phyloP scores from a whole-genome alignment of 2,329 filamentous ascomycete species.

The Aspergillus puulaauensis region DNA sequence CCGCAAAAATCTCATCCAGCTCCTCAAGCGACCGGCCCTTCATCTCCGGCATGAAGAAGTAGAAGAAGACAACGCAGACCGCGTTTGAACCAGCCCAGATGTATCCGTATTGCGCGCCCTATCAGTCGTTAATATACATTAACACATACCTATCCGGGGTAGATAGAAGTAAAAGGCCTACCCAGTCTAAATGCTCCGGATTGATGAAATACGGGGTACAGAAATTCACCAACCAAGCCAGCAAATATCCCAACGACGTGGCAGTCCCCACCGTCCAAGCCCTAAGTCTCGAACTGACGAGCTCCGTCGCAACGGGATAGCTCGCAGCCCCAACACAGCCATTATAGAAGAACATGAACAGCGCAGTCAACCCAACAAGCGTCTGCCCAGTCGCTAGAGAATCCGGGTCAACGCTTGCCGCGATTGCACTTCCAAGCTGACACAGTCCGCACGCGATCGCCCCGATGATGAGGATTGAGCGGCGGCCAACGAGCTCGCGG shows the following conservation, averaged over 20 bases:
- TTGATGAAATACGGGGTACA: constrained; percentile 43
- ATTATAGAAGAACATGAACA: background rate
- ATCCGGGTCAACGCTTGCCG: background rate
- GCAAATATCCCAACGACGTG: background rate
- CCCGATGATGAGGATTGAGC: constrained; percentile 48
- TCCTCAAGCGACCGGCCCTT: constrained; percentile 33
- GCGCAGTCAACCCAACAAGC: background rate
- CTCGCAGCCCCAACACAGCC: background rate
- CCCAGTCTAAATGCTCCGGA: constrained; percentile 36
- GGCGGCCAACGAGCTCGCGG: constrained; percentile 48
- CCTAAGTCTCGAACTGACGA: background rate
- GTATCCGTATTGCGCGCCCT: constrained; percentile 25
- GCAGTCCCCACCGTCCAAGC: background rate
- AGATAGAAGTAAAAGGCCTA: background rate
- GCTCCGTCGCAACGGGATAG: background rate
- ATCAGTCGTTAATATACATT: too few relatives aligned
- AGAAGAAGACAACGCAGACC: constrained; percentile 20
- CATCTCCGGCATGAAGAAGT: constrained; percentile 31
- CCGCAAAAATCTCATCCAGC: constrained; percentile 19
- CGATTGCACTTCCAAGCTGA: background rate
- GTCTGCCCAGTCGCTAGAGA: background rate
- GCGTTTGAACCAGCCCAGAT: constrained; percentile 24
- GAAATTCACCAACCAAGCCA: constrained; percentile 10
- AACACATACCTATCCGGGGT: too few relatives aligned
- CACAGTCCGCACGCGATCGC: constrained; percentile 24